These are phyloP conservation scores for Elongisporangium undulatum DNA, from an alignment of 352 stramenopile genomes.

Conservation along the genomic window DNA sequence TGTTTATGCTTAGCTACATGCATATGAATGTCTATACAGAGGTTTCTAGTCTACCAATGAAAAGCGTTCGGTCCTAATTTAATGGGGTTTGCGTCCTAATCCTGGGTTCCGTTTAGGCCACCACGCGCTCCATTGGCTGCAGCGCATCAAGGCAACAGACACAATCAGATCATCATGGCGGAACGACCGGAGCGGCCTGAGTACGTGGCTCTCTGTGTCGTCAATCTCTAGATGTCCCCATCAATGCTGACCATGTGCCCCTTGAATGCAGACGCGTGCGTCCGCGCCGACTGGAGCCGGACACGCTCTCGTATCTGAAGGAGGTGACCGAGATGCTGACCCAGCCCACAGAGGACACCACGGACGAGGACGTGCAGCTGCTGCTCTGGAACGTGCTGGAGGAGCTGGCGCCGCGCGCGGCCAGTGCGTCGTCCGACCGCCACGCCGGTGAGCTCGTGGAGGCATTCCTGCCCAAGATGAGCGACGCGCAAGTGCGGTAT, in stretches of 20 bases:
- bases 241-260: not conserved
- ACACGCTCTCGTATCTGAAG: conserved; percentile 80
- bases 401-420: conserved; percentile 66
- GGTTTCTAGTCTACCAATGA: not conserved
- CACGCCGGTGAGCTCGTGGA: conserved; percentile 71
- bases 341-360: conserved; percentile 41
- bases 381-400: conserved; percentile 82
- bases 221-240: not conserved
- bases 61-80: not conserved
- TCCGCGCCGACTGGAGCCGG: conserved; percentile 65
- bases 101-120: not conserved
- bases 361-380: conserved; percentile 49
- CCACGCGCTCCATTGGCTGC: not conserved
- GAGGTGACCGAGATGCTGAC: conserved; percentile 78
- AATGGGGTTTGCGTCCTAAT: not conserved
- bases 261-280: conserved; percentile 41
- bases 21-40: not conserved
- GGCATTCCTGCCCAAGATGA: conserved; percentile 70
- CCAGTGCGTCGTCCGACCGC: conserved; percentile 70
- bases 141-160: not conserved
- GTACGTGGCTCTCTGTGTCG: not conserved
- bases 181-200: not conserved
- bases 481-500: conserved; percentile 60
- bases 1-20: not conserved
- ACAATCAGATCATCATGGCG: not conserved